Evolutionary conservation across 257 asterid genomes (phyloP).

Genomic region (Paraleonurus japonicus): DNA sequence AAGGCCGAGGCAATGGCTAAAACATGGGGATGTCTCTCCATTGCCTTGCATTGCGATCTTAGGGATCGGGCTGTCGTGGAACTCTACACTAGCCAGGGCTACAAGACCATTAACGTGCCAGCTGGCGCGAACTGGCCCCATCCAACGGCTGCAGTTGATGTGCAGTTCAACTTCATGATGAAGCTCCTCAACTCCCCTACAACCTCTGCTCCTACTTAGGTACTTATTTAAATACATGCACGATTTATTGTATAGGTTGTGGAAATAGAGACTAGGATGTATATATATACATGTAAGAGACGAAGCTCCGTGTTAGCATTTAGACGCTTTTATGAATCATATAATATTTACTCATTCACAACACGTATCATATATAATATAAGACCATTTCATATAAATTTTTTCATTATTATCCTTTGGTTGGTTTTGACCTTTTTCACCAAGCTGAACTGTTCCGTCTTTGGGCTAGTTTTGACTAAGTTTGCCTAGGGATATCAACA

Average conservation of each 20-base stretch:
- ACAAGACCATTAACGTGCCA: conserved; percentile 60
- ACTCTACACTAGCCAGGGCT: conserved; percentile 67
- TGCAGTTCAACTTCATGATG: conserved; percentile 78
- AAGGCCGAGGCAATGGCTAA: conserved; percentile 84
- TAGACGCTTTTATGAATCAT: no score
- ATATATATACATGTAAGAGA: neutral
- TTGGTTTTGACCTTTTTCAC: no score
- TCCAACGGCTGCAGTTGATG: conserved; percentile 59
- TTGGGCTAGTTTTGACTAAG: no score
- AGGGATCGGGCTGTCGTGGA: conserved; percentile 65
- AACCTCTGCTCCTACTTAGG: neutral
- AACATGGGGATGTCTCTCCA: conserved; percentile 84
- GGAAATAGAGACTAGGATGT: neutral
- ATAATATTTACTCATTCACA: no score
- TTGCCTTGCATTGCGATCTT: conserved; percentile 83
- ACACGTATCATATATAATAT: no score
- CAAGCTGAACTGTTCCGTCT: no score
- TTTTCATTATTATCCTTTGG: no score
- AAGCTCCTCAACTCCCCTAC: conserved; percentile 50
- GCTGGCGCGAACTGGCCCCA: conserved; percentile 88
- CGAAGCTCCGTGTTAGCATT: no score
- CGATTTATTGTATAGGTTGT: neutral
- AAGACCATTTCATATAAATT: no score
- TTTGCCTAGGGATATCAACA: no score
- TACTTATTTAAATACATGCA: neutral